Conservation (phyloP, 1,284 basidiomycete species). For the Tilletiopsis washingtonensis region DNA sequence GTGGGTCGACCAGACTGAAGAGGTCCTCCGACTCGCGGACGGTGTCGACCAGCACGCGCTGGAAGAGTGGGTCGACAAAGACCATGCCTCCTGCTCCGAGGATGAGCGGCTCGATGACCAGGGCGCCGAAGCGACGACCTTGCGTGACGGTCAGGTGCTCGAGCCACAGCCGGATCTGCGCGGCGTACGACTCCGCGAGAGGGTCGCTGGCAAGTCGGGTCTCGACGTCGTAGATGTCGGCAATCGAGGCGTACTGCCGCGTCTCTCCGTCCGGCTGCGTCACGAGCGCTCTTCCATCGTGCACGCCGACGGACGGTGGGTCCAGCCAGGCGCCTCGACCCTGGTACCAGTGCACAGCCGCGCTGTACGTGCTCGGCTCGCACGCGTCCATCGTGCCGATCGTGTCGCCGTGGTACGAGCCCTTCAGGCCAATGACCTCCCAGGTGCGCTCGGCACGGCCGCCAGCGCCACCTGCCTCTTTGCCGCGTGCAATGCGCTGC, state of each 20-base stretch:
- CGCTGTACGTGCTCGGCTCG: conserved; percentile 74
- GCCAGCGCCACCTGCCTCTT: conserved; percentile 15
- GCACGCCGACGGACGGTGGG: conserved; percentile 66
- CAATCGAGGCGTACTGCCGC: conserved; percentile 51
- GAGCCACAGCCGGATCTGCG: conserved; percentile 58
- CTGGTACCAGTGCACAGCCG: conserved; percentile 83
- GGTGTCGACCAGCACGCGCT: conserved; percentile 73
- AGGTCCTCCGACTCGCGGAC: conserved; percentile 57
- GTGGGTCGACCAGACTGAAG: conserved; percentile 47
- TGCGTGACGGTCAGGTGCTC: conserved; percentile 50
- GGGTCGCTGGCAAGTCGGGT: conserved; percentile 55
- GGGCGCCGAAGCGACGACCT: conserved; percentile 55
- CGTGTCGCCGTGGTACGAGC: conserved; percentile 96
- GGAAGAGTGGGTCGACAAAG: conserved; percentile 95
- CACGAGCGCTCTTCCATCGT: conserved; percentile 58
- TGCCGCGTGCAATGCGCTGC: background rate
- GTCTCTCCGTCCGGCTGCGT: conserved; percentile 52
- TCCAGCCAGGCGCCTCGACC: conserved; percentile 91
- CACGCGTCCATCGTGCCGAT: conserved; percentile 96
- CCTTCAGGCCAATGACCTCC: conserved; percentile 77
- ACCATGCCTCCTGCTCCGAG: conserved; percentile 97
- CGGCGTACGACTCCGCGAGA: conserved; percentile 61
- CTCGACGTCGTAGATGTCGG: conserved; percentile 66
- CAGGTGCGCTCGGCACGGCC: conserved; percentile 50
- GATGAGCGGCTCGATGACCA: conserved; percentile 84